Evolutionary conservation across 805 yeast species (phyloP), one percentile per base, ranked within the genome.

Genomic region (Monosporozyma solicola): DNA sequence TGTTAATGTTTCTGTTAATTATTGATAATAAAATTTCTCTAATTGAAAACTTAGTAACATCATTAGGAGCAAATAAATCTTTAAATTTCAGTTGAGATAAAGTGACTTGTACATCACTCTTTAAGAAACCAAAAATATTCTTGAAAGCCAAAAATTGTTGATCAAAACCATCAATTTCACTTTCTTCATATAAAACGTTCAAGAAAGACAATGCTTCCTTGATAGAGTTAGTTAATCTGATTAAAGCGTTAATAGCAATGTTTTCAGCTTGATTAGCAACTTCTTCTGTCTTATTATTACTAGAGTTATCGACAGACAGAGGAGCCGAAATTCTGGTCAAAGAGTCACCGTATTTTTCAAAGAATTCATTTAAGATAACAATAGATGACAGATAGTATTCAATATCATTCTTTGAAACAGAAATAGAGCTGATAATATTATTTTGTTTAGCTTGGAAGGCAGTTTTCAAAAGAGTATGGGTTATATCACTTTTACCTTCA

Each of bases 201-300:
- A 94, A 73, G 65, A 94, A 94, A 1, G 97, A 89, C 33, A 92
- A 74, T 0, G 96, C 96, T 69, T 94, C 98, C 60, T 88, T 87
- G 69, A 89, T 82, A 6, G 88, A 82, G 52, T 79, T 80, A 53
- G 91, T 77, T 9, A 91, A 78, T 61, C 86, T 83, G 47, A 87
- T 74, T 41, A 94, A 71, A 0, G 97, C 82, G 29, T 83, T 82
- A 58, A 92, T 80, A 6, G 96, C 96, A 61, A 89, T 83, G 61
- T 88, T 90, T 66, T 94, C 99, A 1, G 96, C 96, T 68, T 94
- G 91, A 52, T 81, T 73, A 46, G 90, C 84, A 45, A 85, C 81
- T 58, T 86, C 92, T 49, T 80, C 78, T 4, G 70, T 59, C 51
- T 72, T 72, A 41, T 54, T 49, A 45, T 57, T 55, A 16, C 57